phyloP scores from a whole-genome alignment of 2,329 filamentous ascomycete genomes.

The Onygena corvina region DNA sequence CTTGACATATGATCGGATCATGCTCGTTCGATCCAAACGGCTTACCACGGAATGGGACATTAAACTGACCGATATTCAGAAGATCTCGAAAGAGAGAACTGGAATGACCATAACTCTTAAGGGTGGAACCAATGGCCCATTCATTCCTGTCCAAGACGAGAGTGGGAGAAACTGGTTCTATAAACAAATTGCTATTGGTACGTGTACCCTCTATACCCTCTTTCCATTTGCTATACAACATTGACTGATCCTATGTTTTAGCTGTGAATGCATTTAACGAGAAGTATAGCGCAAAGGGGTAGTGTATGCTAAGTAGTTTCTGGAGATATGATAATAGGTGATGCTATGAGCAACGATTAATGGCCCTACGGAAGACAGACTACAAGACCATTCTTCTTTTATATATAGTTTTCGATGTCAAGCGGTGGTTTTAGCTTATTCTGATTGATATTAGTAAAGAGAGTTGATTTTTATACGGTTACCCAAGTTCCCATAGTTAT shows the following conservation, averaged over 20 bases:
- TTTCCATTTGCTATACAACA: not conserved
- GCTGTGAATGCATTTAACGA: constrained; percentile 58
- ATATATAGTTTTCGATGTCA: not conserved
- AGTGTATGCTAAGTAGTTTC: constrained; percentile 8
- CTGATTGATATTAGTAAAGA: not conserved
- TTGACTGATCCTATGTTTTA: constrained; percentile 7
- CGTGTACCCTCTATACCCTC: constrained; percentile 17
- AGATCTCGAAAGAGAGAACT: constrained; percentile 90
- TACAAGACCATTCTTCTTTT: not conserved
- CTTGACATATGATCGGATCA: constrained; percentile 75
- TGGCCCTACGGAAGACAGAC: not conserved
- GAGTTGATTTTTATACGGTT: not conserved
- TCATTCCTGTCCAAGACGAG: constrained; percentile 87
- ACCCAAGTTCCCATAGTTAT: no score
- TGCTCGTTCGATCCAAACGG: constrained; percentile 77
- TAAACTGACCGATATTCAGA: constrained; percentile 88
- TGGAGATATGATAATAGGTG: not conserved
- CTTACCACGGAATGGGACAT: constrained; percentile 92
- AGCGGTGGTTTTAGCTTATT: not conserved
- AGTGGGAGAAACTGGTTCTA: constrained; percentile 57
- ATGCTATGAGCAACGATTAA: not conserved
- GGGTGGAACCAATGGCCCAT: constrained; percentile 85
- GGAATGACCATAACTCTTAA: constrained; percentile 81
- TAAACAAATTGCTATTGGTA: constrained; percentile 49
- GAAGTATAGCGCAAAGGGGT: constrained; percentile 51